Evolutionary conservation across 2,329 filamentous ascomycete species (phyloP).

Genomic region (Fusarium globosum): DNA sequence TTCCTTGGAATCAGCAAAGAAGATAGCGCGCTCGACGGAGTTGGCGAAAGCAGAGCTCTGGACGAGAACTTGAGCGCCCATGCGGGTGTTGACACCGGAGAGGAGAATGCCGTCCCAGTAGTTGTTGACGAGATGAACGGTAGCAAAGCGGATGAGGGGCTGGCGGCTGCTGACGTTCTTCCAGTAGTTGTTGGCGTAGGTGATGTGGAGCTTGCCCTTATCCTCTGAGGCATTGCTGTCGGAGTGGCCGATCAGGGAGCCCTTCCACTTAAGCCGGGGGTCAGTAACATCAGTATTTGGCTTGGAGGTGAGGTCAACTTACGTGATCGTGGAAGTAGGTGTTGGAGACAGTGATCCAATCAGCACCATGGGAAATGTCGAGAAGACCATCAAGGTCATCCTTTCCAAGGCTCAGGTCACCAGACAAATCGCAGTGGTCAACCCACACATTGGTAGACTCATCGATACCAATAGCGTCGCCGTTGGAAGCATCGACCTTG

Average conservation of each 20-base stretch:
- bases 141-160: constrained; percentile 75
- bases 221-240: constrained; percentile 68
- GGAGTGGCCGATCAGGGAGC: constrained; percentile 68
- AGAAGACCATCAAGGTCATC: constrained; percentile 76
- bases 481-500: constrained; percentile 64
- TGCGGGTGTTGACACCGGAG: constrained; percentile 65
- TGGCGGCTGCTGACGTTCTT: constrained; percentile 71
- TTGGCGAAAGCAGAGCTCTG: constrained; percentile 65
- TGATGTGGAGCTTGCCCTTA: constrained; percentile 70
- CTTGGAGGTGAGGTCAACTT: background rate
- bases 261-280: constrained; percentile 58
- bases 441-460: constrained; percentile 70
- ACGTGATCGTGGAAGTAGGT: constrained; percentile 49
- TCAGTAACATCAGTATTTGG: background rate
- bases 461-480: constrained; percentile 71
- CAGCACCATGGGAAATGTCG: constrained; percentile 71
- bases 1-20: constrained; percentile 54
- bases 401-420: constrained; percentile 69
- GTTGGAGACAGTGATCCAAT: constrained; percentile 65
- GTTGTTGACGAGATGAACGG: constrained; percentile 69
- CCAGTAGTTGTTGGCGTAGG: constrained; percentile 75
- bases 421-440: constrained; percentile 74
- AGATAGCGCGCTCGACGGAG: constrained; percentile 49
- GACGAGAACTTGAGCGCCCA: constrained; percentile 66
- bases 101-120: constrained; percentile 55